Evolutionary conservation across 345 rosid genomes (phyloP).

Genomic region (Eucalyptus shirleyi): DNA sequence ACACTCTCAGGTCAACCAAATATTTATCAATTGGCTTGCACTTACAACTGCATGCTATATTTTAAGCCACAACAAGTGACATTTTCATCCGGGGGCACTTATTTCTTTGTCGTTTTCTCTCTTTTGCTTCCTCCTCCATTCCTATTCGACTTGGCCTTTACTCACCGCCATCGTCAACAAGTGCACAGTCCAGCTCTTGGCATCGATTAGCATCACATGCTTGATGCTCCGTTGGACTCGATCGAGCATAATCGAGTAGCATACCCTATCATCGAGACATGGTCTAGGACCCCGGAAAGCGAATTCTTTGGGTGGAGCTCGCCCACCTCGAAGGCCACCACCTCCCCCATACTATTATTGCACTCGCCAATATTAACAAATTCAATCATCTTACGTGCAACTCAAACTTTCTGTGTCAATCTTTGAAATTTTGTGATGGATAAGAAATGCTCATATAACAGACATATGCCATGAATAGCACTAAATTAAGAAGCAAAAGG

Average conservation of each 20-base stretch:
- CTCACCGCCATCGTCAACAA: conserved; percentile 13
- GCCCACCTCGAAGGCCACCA: background rate
- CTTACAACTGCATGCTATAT: background rate
- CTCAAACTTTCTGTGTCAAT: background rate
- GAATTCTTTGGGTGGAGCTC: conserved; percentile 50
- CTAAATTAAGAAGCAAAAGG: background rate
- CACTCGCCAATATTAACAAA: background rate
- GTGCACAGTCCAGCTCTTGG: conserved; percentile 22
- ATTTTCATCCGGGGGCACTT: background rate
- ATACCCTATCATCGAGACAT: conserved; percentile 72
- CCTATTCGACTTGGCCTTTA: background rate
- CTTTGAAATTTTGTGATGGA: background rate
- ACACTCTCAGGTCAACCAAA: too few relatives aligned
- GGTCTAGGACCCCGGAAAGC: conserved; percentile 56
- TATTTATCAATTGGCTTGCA: background rate
- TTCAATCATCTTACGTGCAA: background rate
- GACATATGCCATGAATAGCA: background rate
- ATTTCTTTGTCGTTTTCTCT: background rate
- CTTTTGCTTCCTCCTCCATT: background rate
- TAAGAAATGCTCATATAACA: background rate
- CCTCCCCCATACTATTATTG: background rate
- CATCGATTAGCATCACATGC: conserved; percentile 55
- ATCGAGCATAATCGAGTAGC: conserved; percentile 76
- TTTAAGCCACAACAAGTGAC: background rate
- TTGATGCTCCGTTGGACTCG: conserved; percentile 60